phyloP scores from a whole-genome alignment of 2,329 filamentous ascomycete genomes.

The Microcyclospora pomicola region DNA sequence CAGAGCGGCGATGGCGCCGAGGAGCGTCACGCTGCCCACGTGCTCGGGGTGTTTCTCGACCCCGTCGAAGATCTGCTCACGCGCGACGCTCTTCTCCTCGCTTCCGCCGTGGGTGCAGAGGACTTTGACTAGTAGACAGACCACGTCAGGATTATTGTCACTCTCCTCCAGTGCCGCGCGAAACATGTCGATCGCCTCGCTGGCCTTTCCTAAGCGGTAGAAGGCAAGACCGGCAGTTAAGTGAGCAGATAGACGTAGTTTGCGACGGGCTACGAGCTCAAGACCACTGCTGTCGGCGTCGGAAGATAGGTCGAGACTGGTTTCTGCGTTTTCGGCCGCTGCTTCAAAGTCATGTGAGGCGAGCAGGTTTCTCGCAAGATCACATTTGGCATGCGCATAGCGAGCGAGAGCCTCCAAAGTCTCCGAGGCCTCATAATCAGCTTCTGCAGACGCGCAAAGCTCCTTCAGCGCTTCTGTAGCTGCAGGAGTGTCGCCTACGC shows the following conservation, averaged over 20 bases:
- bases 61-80: conserved; percentile 65
- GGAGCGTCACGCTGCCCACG: conserved; percentile 62
- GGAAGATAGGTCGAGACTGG: conserved; percentile 62
- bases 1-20: conserved; percentile 72
- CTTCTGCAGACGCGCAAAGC: conserved; percentile 58
- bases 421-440: conserved; percentile 73
- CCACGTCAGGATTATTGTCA: conserved; percentile 61
- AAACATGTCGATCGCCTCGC: conserved; percentile 65
- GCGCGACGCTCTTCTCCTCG: conserved; percentile 59
- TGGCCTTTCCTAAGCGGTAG: conserved; percentile 54
- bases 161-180: conserved; percentile 67
- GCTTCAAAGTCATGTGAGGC: conserved; percentile 50
- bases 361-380: conserved; percentile 73
- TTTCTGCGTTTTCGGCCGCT: conserved; percentile 68
- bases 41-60: conserved; percentile 64
- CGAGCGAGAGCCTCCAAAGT: conserved; percentile 57
- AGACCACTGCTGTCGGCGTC: conserved; percentile 54
- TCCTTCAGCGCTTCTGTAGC: conserved; percentile 51
- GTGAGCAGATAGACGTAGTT: conserved; percentile 68
- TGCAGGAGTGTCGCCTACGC: conserved; percentile 52
- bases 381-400: conserved; percentile 73
- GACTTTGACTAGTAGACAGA: conserved; percentile 78
- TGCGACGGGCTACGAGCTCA: conserved; percentile 49
- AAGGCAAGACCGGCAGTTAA: conserved; percentile 73
- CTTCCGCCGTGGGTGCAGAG: conserved; percentile 79